Percentiles rank a stretch among this genome's conserved stretches.
phyloP scores from a whole-genome alignment of 192 early-diverging fungal species.

The Thamnidium elegans region DNA sequence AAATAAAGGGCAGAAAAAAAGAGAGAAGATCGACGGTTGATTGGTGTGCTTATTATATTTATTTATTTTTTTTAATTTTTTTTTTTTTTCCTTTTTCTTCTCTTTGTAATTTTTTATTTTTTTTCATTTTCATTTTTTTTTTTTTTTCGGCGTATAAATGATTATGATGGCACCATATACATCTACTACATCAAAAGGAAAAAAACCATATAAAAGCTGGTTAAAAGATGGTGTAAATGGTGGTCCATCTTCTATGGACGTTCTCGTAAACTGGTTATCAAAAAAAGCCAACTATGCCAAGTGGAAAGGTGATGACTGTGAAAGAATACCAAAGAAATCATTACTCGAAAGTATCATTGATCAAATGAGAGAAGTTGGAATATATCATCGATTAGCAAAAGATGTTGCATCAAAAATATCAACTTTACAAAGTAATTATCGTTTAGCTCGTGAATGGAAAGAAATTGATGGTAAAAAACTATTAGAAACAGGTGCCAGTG shows the following conservation, averaged over 20 bases:
- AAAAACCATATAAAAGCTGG: slow-evolving; percentile 35
- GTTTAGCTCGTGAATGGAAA: slow-evolving; percentile 32
- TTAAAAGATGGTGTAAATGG: slow-evolving; percentile 31
- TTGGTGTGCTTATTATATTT: slow-evolving; percentile 4
- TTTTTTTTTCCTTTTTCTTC: neutral
- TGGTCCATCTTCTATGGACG: slow-evolving; percentile 33
- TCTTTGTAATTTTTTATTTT: neutral
- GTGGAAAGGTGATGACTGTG: slow-evolving; percentile 32
- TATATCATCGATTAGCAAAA: slow-evolving; percentile 30
- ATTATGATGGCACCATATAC: slow-evolving; percentile 30
- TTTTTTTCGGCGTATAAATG: slow-evolving; percentile 6
- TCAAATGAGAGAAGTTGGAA: slow-evolving; percentile 29
- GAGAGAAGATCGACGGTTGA: neutral
- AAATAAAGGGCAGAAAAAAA: slow-evolving; percentile 9
- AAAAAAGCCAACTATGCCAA: slow-evolving; percentile 32
- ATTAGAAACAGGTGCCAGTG: slow-evolving; percentile 21
- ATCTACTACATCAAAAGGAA: slow-evolving; percentile 22
- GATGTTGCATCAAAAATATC: slow-evolving; percentile 33
- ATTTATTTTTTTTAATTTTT: slow-evolving; percentile 1
- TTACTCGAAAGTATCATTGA: slow-evolving; percentile 29
- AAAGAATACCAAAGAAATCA: slow-evolving; percentile 30
- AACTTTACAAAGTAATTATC: slow-evolving; percentile 32
- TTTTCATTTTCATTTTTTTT: neutral
- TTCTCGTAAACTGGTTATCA: slow-evolving; percentile 28
- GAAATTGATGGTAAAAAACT: slow-evolving; percentile 29